Evolutionary conservation across 495 filamentous ascomycete genomes (phyloP).

Genomic region (Penicillium parvum): DNA sequence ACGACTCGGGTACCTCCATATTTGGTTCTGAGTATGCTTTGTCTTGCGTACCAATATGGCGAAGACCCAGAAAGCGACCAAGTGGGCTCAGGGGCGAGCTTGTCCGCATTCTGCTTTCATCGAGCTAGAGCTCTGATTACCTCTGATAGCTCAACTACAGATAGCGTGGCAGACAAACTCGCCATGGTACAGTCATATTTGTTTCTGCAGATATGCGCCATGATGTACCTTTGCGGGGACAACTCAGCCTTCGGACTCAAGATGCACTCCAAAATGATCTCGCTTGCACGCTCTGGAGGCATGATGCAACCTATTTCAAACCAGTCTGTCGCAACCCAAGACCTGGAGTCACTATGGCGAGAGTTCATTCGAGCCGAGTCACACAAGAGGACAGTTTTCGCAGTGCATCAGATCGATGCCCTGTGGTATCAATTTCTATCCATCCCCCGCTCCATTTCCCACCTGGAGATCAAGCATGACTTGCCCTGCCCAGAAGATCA

Average conservation of each 20-base stretch:
- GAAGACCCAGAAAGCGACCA: conserved; percentile 31
- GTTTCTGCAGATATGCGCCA: conserved; percentile 32
- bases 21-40: conserved; percentile 31
- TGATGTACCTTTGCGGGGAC: conserved; percentile 35
- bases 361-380: conserved; percentile 31
- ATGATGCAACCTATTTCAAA: conserved; percentile 24
- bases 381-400: conserved; percentile 33
- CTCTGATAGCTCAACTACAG: conserved; percentile 10
- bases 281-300: conserved; percentile 21
- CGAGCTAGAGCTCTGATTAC: conserved; percentile 23
- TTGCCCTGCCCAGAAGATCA: conserved; percentile 28
- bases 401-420: conserved; percentile 37
- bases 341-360: conserved; percentile 29
- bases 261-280: conserved; percentile 34
- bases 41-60: conserved; percentile 33
- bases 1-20: conserved; percentile 11
- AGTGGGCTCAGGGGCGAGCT: conserved; percentile 20
- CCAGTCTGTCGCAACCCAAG: conserved; percentile 11
- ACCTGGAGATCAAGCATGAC: conserved; percentile 37
- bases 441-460: conserved; percentile 31
- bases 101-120: conserved; percentile 31
- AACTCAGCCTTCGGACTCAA: conserved; percentile 27
- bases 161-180: conserved; percentile 9
- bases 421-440: conserved; percentile 38
- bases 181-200: conserved; percentile 28